Percentiles rank a stretch among this genome's conserved stretches.
Conservation (phyloP, 2,329 filamentous ascomycete genomes). For the Xylaria sp. region DNA sequence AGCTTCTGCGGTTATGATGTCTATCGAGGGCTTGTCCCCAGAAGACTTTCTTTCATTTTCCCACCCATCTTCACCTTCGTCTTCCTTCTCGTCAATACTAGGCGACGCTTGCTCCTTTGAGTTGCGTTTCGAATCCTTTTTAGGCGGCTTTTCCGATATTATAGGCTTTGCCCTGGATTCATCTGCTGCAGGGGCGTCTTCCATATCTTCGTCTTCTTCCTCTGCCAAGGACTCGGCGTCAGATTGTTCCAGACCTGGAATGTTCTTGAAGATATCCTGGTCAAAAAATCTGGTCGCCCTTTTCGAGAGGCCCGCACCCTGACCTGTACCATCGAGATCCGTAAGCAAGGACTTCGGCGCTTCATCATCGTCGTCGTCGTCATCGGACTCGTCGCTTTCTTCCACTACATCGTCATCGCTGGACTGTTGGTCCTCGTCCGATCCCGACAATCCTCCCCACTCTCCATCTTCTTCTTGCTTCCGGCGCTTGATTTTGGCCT, state of each 20-base stretch:
- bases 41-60: constrained; percentile 67
- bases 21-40: constrained; percentile 75
- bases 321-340: constrained; percentile 62
- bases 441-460: constrained; percentile 93
- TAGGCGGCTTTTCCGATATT: constrained; percentile 35
- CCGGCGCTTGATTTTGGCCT: constrained; percentile 88
- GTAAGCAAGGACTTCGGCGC: constrained; percentile 61
- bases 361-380: constrained; percentile 60
- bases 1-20: constrained; percentile 98
- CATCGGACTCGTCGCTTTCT: constrained; percentile 65
- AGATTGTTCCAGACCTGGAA: constrained; percentile 69
- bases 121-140: constrained; percentile 29
- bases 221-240: constrained; percentile 40
- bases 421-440: constrained; percentile 64
- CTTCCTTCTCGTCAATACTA: constrained; percentile 53
- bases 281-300: constrained; percentile 89
- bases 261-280: constrained; percentile 90
- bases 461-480: constrained; percentile 84
- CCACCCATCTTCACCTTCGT: constrained; percentile 67
- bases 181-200: constrained; percentile 34
- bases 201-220: constrained; percentile 39
- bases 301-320: constrained; percentile 71
- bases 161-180: neutral
- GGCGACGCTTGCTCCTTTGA: constrained; percentile 30
- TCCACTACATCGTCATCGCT: constrained; percentile 64